These are phyloP conservation scores for Microcyclospora pomicola DNA, from an alignment of 2,329 filamentous ascomycete species.

Conservation along the genomic window DNA sequence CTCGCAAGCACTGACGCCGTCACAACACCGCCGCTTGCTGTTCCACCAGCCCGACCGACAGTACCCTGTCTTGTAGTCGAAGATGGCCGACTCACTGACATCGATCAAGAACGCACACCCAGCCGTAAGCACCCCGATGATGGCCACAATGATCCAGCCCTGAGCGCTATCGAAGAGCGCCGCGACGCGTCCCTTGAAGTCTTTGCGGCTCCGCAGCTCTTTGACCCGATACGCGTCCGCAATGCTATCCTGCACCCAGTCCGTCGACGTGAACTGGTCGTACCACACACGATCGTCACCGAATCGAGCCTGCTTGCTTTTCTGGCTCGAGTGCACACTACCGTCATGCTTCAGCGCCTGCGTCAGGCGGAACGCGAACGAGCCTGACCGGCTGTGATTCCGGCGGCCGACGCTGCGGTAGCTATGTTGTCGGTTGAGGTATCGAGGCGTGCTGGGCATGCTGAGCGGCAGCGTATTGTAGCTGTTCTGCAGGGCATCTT, in stretches of 20 bases:
- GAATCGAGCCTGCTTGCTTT: conserved; percentile 23
- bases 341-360: conserved; percentile 14
- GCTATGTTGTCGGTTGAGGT: conserved; percentile 17
- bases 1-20: conserved; percentile 39
- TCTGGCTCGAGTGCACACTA: conserved; percentile 51
- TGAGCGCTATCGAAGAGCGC: conserved; percentile 75
- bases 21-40: conserved; percentile 55
- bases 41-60: conserved; percentile 58
- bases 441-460: conserved; percentile 6
- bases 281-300: conserved; percentile 91
- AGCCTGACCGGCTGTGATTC: conserved; percentile 37
- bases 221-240: conserved; percentile 85
- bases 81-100: conserved; percentile 69
- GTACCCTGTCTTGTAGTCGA: conserved; percentile 84
- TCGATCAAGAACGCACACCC: conserved; percentile 79
- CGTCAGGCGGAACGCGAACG: conserved; percentile 24
- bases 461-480: conserved; percentile 4
- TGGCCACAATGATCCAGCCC: conserved; percentile 83
- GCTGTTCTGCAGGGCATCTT: background rate
- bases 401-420: conserved; percentile 11
- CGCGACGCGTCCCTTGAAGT: conserved; percentile 65
- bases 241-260: conserved; percentile 97
- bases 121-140: conserved; percentile 79
- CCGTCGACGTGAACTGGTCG: conserved; percentile 92
- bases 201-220: conserved; percentile 64